phyloP scores from a whole-genome alignment of 129 eudicot species.

The Centrapalus pauciflorus region DNA sequence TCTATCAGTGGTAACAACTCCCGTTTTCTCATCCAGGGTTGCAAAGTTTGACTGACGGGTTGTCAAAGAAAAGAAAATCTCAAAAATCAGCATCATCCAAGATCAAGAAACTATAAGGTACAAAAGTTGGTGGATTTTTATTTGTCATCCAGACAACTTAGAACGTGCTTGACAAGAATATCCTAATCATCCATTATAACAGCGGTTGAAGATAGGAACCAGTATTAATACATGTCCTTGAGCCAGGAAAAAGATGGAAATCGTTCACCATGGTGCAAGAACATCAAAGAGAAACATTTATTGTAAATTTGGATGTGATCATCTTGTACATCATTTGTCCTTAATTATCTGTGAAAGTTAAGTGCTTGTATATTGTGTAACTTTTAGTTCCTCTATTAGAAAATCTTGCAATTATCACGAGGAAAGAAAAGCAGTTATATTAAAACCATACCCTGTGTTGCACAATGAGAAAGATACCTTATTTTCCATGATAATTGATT shows the following conservation, averaged over 20 bases:
- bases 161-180: not conserved
- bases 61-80: not conserved
- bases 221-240: no score
- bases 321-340: not conserved
- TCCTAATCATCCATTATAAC: not conserved
- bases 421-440: no score
- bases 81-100: not conserved
- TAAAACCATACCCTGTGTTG: no score
- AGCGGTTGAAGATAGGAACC: no score
- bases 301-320: not conserved
- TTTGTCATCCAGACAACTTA: not conserved
- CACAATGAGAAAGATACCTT: no score
- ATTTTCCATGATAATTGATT: no score
- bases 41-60: slow-evolving; percentile 83
- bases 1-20: slow-evolving; percentile 83
- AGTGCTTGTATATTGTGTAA: no score
- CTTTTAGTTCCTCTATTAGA: no score
- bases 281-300: not conserved
- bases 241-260: not conserved
- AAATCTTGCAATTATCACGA: no score
- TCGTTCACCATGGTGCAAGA: not conserved
- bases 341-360: not conserved
- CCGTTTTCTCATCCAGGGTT: slow-evolving; percentile 80
- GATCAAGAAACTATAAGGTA: slow-evolving; percentile 14
- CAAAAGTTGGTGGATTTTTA: not conserved